Evolutionary conservation across 2,329 filamentous ascomycete genomes (phyloP).

Genomic region (Penicillium sp.): DNA sequence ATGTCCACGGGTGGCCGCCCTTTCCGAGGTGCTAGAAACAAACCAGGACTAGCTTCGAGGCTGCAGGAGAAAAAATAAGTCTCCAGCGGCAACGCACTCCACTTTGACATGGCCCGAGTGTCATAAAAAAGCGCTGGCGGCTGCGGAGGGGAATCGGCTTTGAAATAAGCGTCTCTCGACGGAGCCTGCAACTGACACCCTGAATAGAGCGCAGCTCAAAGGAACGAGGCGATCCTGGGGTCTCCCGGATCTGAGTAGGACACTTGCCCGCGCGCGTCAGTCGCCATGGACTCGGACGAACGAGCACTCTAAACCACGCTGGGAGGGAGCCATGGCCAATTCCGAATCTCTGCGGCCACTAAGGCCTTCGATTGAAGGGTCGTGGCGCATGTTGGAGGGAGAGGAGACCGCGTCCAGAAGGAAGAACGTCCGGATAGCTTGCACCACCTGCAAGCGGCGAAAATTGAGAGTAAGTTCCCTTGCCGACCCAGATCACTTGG

Average conservation of each 20-base stretch:
- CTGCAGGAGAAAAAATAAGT: not conserved
- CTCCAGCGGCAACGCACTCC: not conserved
- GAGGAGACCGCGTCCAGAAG: conserved; percentile 16
- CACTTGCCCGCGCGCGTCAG: not conserved
- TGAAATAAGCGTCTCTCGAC: too few species aligned
- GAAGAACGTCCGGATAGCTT: conserved; percentile 27
- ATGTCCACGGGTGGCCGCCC: too few species aligned
- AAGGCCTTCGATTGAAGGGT: conserved; percentile 1
- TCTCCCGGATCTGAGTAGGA: not conserved
- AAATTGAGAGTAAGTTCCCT: conserved; percentile 25
- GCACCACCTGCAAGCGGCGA: conserved; percentile 25
- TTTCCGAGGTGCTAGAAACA: too few species aligned
- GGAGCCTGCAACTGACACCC: too few species aligned
- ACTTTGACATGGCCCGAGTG: conserved; percentile 4
- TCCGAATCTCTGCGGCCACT: not conserved
- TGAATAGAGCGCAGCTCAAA: not conserved
- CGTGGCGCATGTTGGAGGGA: too few species aligned
- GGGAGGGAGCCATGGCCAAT: not conserved
- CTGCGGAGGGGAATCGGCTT: too few species aligned
- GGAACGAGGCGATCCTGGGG: not conserved
- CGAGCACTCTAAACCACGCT: too few species aligned
- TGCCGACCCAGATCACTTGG: not conserved
- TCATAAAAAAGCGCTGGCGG: not conserved
- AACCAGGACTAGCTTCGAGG: too few species aligned
- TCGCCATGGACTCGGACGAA: not conserved